Conservation (phyloP, 23 red algal genomes). For the Gracilaria domingensis region DNA sequence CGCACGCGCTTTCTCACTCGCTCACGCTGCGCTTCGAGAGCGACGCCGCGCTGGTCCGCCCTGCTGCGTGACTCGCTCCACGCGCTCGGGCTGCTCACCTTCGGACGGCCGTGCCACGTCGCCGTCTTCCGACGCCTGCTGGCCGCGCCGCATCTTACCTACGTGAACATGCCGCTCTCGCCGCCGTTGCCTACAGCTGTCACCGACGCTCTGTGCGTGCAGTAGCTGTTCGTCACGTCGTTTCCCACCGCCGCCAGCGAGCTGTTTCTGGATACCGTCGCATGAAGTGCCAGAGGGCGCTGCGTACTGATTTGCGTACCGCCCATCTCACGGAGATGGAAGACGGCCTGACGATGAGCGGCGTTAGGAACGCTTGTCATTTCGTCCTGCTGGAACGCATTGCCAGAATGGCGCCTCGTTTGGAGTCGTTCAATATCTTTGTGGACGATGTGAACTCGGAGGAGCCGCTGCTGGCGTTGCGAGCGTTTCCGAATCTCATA, state of each 20-base stretch:
- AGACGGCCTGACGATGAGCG: neutral
- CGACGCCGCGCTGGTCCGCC: conserved; percentile 3
- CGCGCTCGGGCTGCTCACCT: conserved; percentile 11
- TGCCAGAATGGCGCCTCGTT: neutral
- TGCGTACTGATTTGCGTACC: neutral
- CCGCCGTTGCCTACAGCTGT: neutral
- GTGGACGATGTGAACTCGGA: neutral
- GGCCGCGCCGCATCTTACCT: neutral
- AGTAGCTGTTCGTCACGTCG: conserved; percentile 14
- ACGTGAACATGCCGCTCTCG: neutral
- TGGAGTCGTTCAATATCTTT: conserved; percentile 19
- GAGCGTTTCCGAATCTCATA: neutral
- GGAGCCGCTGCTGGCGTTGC: neutral
- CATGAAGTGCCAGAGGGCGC: neutral
- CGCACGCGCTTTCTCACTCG: neutral
- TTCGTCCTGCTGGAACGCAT: neutral
- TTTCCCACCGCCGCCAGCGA: neutral
- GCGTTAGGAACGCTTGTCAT: neutral
- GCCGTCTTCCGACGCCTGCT: neutral
- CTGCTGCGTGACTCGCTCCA: neutral
- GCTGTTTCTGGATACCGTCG: neutral
- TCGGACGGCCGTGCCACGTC: conserved; percentile 5
- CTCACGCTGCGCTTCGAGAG: conserved; percentile 42
- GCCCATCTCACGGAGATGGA: conserved; percentile 2
- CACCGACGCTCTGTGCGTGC: neutral